These are phyloP conservation scores for Amylostereum chailletii DNA, from an alignment of 1,284 basidiomycete species.

Conservation along the genomic window DNA sequence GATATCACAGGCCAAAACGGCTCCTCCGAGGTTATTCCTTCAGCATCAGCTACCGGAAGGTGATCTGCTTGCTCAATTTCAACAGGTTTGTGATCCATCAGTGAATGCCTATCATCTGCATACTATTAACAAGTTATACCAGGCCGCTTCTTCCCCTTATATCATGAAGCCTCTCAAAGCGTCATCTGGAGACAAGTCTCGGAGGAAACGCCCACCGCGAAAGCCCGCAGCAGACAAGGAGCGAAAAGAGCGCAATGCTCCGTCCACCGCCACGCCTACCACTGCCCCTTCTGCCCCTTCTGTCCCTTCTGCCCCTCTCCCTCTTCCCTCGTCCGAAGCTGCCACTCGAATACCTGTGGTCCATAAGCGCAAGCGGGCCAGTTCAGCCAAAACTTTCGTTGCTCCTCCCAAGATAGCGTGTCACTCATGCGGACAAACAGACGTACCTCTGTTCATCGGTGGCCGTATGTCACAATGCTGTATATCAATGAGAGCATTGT, in stretches of 20 bases:
- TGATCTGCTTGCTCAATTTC: slow-evolving; percentile 46
- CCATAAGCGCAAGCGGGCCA: slow-evolving; percentile 16
- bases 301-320: too few species aligned
- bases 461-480: slow-evolving; percentile 41
- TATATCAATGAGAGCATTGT: too few species aligned
- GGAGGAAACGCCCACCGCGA: slow-evolving; percentile 15
- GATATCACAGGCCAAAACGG: slow-evolving; percentile 20
- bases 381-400: slow-evolving; percentile 16
- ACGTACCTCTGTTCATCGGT: slow-evolving; percentile 62
- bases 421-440: slow-evolving; percentile 46
- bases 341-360: too few species aligned
- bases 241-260: too few species aligned
- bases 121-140: slow-evolving; percentile 1
- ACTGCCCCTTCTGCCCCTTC: too few species aligned
- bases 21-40: slow-evolving; percentile 40
- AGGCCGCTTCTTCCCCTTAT: slow-evolving; percentile 41
- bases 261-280: too few species aligned
- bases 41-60: slow-evolving; percentile 49
- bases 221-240: too few species aligned
- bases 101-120: not conserved
- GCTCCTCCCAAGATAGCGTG: slow-evolving; percentile 39
- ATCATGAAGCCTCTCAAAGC: slow-evolving; percentile 45
- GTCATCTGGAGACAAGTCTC: slow-evolving; percentile 20
- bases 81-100: slow-evolving; percentile 31
- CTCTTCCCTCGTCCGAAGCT: too few species aligned